Evolutionary conservation across 2,329 filamentous ascomycete genomes (phyloP).

Genomic region (Trichophyton equinum): DNA sequence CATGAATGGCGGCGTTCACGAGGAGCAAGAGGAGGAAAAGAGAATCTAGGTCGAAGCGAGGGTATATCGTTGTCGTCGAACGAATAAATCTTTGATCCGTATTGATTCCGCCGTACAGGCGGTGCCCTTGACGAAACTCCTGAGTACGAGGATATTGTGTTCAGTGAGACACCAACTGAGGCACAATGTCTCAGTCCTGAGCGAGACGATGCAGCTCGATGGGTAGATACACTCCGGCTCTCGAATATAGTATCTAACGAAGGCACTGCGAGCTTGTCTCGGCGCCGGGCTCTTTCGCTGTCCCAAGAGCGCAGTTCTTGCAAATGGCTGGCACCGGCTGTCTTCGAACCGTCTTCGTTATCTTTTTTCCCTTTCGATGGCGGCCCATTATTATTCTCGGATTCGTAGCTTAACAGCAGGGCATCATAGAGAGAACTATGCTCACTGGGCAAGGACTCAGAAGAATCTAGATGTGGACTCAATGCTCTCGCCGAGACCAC

Average conservation of each 20-base stretch:
- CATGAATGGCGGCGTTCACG: conserved; percentile 6
- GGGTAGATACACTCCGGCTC: conserved; percentile 16
- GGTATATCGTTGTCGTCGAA: conserved; percentile 18
- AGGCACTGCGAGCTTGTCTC: conserved; percentile 15
- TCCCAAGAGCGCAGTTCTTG: not conserved
- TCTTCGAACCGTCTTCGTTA: conserved; percentile 27
- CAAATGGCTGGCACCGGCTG: not conserved
- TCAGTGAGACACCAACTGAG: not conserved
- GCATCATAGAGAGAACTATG: conserved; percentile 30
- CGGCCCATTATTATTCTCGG: conserved; percentile 11
- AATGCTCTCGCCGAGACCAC: conserved; percentile 15
- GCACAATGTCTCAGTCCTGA: conserved; percentile 7
- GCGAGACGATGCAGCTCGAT: conserved; percentile 12
- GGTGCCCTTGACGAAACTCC: not conserved
- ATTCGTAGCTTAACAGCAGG: conserved; percentile 20
- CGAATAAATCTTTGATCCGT: conserved; percentile 16
- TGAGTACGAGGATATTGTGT: not conserved
- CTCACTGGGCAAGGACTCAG: conserved; percentile 24
- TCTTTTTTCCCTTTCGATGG: not conserved
- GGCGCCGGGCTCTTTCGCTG: not conserved
- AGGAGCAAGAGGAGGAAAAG: conserved; percentile 4
- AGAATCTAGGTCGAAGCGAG: conserved; percentile 9
- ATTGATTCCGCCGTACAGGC: conserved; percentile 7
- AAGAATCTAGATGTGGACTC: conserved; percentile 18
- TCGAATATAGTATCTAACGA: conserved; percentile 21